A percentile compares a stretch with the other conserved stretches of the same genome.
Evolutionary conservation across 2,329 filamentous ascomycete species (phyloP).

Genomic region (Pseudogymnoascus sp.): DNA sequence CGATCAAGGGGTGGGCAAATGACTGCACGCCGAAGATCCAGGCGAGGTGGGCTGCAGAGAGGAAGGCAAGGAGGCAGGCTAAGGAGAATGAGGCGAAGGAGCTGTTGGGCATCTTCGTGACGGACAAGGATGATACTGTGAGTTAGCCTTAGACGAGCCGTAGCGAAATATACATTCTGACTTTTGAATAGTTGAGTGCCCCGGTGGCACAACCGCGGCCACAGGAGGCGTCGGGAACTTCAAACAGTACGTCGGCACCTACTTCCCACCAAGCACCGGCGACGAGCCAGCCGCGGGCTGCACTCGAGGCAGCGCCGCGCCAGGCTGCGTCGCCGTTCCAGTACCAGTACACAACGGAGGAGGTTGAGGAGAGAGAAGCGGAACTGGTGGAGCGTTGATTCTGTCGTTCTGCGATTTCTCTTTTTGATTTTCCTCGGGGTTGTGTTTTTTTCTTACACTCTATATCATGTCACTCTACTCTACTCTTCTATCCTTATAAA

Average conservation of each 20-base stretch:
- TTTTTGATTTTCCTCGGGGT: neutral
- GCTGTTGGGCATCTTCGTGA: slow-evolving; percentile 18
- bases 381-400: slow-evolving; percentile 18
- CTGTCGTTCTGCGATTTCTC: neutral
- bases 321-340: neutral
- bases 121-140: slow-evolving; percentile 11
- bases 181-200: neutral
- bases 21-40: slow-evolving; percentile 20
- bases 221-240: neutral
- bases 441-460: neutral
- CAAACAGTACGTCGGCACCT: neutral
- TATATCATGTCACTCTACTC: neutral
- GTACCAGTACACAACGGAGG: slow-evolving; percentile 11
- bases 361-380: slow-evolving; percentile 23
- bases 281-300: slow-evolving; percentile 6
- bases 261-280: neutral
- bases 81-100: slow-evolving; percentile 23
- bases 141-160: slow-evolving; percentile 4
- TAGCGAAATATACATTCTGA: slow-evolving; percentile 5
- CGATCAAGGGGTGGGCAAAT: slow-evolving; percentile 25
- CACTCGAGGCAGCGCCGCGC: slow-evolving; percentile 18
- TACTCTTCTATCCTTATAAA: slow-evolving; percentile 12
- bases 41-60: slow-evolving; percentile 23
- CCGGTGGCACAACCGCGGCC: neutral
- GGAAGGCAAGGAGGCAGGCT: slow-evolving; percentile 18